Evolutionary conservation across 2,329 filamentous ascomycete species (phyloP).

Genomic region (Didymella arachidicola): DNA sequence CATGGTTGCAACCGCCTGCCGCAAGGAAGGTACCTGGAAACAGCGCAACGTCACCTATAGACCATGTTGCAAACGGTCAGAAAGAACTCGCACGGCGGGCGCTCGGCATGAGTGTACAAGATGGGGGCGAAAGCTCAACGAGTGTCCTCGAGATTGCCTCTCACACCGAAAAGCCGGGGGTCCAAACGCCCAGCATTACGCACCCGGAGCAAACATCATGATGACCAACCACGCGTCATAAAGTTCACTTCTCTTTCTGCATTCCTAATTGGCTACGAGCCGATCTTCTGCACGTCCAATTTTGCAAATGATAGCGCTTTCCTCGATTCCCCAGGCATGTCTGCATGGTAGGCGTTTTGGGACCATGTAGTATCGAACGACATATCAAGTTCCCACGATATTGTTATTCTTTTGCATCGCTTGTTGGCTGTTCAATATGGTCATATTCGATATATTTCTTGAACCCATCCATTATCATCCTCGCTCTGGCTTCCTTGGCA

Average conservation of each 20-base stretch:
- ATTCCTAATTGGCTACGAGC: background rate
- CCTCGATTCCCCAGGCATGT: background rate
- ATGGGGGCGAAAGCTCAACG: constrained; percentile 47
- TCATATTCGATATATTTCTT: background rate
- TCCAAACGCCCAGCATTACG: constrained; percentile 50
- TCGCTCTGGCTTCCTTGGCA: background rate
- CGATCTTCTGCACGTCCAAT: background rate
- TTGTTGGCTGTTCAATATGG: constrained; percentile 4
- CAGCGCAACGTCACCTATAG: constrained; percentile 34
- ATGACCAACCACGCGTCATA: constrained; percentile 12
- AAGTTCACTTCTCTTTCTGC: background rate
- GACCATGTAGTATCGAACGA: background rate
- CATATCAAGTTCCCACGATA: background rate
- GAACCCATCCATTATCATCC: background rate
- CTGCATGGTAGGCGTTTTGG: constrained; percentile 21
- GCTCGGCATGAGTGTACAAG: constrained; percentile 50
- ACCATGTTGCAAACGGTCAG: constrained; percentile 40
- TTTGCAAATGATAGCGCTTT: background rate
- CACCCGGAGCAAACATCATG: constrained; percentile 22
- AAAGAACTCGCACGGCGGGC: constrained; percentile 50
- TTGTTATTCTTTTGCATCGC: constrained; percentile 7
- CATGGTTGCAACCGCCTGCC: constrained; percentile 63
- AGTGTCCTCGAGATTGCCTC: constrained; percentile 52
- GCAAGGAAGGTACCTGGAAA: constrained; percentile 31
- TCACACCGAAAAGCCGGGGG: constrained; percentile 52